These are phyloP conservation scores for Aspergillus avenaceus DNA, from an alignment of 495 filamentous ascomycete species.

Conservation along the genomic window DNA sequence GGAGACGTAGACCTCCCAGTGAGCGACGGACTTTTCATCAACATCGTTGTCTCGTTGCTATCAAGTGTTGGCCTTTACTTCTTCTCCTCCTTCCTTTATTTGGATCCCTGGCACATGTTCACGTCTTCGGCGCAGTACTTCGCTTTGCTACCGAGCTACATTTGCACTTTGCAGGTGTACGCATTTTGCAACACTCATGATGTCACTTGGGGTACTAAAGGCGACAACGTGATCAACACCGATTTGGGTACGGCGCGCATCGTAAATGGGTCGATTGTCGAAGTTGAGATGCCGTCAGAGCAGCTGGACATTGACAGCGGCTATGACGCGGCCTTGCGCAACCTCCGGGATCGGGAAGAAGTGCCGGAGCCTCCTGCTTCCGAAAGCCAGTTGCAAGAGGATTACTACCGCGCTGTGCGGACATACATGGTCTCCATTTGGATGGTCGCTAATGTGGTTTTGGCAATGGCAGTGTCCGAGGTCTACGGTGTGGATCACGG, in stretches of 20 bases:
- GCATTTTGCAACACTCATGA: constrained; percentile 99
- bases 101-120: constrained; percentile 99
- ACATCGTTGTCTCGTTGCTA: constrained; percentile 84
- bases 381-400: constrained; percentile 87
- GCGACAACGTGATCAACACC: constrained; percentile 88
- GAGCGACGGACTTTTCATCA: constrained; percentile 87
- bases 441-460: constrained; percentile 87
- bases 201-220: constrained; percentile 98
- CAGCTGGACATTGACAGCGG: constrained; percentile 98
- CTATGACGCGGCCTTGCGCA: constrained; percentile 95
- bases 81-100: constrained; percentile 90
- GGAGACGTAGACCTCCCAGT: constrained; percentile 47
- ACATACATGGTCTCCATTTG: constrained; percentile 98
- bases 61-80: constrained; percentile 95
- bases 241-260: constrained; percentile 83
- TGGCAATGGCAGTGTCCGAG: constrained; percentile 93
- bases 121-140: constrained; percentile 94
- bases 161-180: constrained; percentile 97
- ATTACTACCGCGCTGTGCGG: constrained; percentile 96
- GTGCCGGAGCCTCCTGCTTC: constrained; percentile 57
- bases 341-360: constrained; percentile 88
- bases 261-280: constrained; percentile 62
- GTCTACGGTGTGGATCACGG: constrained; percentile 62
- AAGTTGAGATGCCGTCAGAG: constrained; percentile 92
- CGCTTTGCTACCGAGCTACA: constrained; percentile 83